phyloP scores from a whole-genome alignment of 768 basidiomycete species.

The Termitomyces sp. region DNA sequence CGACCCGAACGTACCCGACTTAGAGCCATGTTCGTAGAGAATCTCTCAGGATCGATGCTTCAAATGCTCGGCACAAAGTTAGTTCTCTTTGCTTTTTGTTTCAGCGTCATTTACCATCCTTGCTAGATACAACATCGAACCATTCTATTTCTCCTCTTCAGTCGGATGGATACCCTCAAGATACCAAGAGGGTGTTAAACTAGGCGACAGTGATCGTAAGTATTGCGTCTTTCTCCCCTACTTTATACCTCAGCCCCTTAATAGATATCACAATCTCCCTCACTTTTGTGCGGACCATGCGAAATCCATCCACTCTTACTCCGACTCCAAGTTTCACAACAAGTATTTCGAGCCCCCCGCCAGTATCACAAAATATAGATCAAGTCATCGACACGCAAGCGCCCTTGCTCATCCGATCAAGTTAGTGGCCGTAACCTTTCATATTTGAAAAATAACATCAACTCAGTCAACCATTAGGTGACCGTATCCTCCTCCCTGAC shows the following conservation, averaged over 20 bases:
- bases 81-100: not conserved
- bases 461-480: slow-evolving; percentile 16
- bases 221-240: not conserved
- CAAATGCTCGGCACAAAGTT: slow-evolving; percentile 49
- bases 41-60: slow-evolving; percentile 42
- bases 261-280: slow-evolving; percentile 52
- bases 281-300: slow-evolving; percentile 41
- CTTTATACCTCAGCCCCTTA: not conserved
- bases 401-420: slow-evolving; percentile 34
- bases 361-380: slow-evolving; percentile 12
- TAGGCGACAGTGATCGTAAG: slow-evolving; percentile 34
- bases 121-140: slow-evolving; percentile 45
- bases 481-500: slow-evolving; percentile 34
- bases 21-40: slow-evolving; percentile 44
- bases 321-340: slow-evolving; percentile 14
- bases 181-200: slow-evolving; percentile 39
- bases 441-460: not conserved
- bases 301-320: slow-evolving; percentile 20
- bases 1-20: slow-evolving; percentile 31
- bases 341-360: slow-evolving; percentile 7
- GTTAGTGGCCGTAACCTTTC: slow-evolving; percentile 18
- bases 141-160: slow-evolving; percentile 61
- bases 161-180: slow-evolving; percentile 56
- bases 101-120: not conserved
- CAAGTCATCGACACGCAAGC: slow-evolving; percentile 47